These are phyloP conservation scores for Peronospora farinosa DNA, from an alignment of 352 stramenopile species.

Conservation along the genomic window DNA sequence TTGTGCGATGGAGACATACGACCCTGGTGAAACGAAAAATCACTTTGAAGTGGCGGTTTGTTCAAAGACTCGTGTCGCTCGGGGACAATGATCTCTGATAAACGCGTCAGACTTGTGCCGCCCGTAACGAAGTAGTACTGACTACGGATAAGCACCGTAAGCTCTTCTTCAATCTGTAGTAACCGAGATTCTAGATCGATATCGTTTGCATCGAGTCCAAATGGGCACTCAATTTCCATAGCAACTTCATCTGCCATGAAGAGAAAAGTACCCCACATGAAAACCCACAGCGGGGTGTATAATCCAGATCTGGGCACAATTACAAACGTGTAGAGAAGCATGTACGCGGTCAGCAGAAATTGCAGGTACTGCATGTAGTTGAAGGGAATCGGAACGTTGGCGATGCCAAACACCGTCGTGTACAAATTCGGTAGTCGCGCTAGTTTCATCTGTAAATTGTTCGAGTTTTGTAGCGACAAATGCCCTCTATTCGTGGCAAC, in stretches of 20 bases:
- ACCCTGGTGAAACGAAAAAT: conserved; percentile 67
- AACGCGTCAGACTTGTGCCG: conserved; percentile 32
- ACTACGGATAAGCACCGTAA: conserved; percentile 71
- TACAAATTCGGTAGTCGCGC: conserved; percentile 63
- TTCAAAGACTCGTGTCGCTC: conserved; percentile 2
- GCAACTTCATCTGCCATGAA: conserved; percentile 79
- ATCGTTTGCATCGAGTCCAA: conserved; percentile 73
- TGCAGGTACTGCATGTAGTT: conserved; percentile 84
- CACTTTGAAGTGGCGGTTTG: conserved; percentile 11
- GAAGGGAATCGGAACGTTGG: conserved; percentile 81
- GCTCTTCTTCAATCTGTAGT: conserved; percentile 75
- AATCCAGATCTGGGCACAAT: conserved; percentile 67
- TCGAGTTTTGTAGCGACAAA: conserved; percentile 49
- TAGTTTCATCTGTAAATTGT: conserved; percentile 58
- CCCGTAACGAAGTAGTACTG: conserved; percentile 78
- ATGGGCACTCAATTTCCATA: conserved; percentile 80
- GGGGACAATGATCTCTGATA: conserved; percentile 10
- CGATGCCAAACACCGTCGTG: conserved; percentile 80
- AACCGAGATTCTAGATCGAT: conserved; percentile 71
- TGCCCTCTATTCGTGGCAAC: conserved; percentile 55
- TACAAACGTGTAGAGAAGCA: conserved; percentile 81
- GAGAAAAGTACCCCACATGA: conserved; percentile 72
- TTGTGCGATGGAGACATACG: conserved; percentile 42
- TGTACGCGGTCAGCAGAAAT: conserved; percentile 60
- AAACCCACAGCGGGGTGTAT: conserved; percentile 76